Conservation (phyloP, 1,284 basidiomycete species). For the Hymenochaete sp. region DNA sequence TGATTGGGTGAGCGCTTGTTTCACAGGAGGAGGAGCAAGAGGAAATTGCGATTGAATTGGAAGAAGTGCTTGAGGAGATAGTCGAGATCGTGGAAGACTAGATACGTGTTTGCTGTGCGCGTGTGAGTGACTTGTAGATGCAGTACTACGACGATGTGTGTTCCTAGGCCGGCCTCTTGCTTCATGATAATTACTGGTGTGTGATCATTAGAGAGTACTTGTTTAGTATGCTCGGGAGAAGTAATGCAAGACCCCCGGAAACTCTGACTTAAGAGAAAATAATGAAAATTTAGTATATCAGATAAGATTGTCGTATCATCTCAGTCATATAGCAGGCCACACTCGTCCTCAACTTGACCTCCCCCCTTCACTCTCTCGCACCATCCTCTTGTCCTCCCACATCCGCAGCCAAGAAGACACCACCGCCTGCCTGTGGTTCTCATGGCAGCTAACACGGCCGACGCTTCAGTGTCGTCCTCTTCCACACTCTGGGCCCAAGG, state of each 20-base stretch:
- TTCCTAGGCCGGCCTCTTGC: background rate
- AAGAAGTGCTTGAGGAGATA: conserved; percentile 85
- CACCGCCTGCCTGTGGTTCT: conserved; percentile 14
- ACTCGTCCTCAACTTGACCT: no score
- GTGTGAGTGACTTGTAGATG: conserved; percentile 7
- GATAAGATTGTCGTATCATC: conserved; percentile 2
- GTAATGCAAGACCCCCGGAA: background rate
- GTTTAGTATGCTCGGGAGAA: no score
- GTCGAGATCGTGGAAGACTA: conserved; percentile 60
- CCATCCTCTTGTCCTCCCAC: no score
- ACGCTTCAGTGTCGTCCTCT: conserved; percentile 31
- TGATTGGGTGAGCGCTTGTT: background rate
- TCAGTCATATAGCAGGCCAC: conserved; percentile 19
- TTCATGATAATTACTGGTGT: background rate
- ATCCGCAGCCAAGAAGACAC: no score
- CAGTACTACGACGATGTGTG: background rate
- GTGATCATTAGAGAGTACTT: no score
- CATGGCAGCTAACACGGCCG: conserved; percentile 26
- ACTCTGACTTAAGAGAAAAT: background rate
- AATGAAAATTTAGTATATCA: background rate
- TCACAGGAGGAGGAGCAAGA: conserved; percentile 57
- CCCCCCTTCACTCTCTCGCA: no score
- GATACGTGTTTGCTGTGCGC: no score
- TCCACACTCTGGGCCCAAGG: conserved; percentile 48
- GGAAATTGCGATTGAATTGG: conserved; percentile 85